phyloP scores from a whole-genome alignment of 73 alveolate species.

The Durusdinium trenchii region DNA sequence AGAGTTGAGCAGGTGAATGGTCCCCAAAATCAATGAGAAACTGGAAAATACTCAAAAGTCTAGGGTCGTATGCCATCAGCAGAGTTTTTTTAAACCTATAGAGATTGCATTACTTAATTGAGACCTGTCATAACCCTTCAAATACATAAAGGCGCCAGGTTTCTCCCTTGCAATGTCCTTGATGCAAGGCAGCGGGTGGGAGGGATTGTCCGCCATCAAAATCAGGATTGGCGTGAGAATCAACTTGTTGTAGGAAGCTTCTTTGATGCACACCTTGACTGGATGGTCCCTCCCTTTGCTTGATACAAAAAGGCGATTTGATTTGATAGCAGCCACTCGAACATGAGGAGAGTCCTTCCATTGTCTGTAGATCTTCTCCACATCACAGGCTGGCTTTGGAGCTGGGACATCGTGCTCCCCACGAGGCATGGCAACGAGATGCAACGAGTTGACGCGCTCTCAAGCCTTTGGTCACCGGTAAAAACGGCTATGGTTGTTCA shows the following conservation, averaged over 20 bases:
- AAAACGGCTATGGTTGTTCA: background rate
- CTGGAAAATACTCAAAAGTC: no score
- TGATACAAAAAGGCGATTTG: background rate
- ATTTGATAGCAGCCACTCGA: background rate
- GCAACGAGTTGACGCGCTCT: background rate
- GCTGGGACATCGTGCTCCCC: background rate
- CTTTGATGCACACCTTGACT: background rate
- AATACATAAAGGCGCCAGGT: background rate
- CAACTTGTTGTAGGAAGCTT: background rate
- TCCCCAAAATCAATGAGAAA: no score
- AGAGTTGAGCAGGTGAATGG: no score
- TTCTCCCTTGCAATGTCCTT: background rate
- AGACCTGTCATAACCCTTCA: no score
- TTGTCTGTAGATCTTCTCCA: background rate
- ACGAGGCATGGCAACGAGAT: background rate
- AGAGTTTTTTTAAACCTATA: background rate
- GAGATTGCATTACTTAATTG: background rate
- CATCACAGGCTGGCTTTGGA: background rate
- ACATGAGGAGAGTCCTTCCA: background rate
- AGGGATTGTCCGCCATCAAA: background rate
- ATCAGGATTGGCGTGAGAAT: background rate
- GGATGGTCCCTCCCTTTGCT: no score
- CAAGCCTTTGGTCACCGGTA: no score
- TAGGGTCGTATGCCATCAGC: no score
- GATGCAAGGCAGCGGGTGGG: background rate